Base-by-base conservation (phyloP, 805 yeast species). In the Sugiyamaella qingdaonensis region DNA sequence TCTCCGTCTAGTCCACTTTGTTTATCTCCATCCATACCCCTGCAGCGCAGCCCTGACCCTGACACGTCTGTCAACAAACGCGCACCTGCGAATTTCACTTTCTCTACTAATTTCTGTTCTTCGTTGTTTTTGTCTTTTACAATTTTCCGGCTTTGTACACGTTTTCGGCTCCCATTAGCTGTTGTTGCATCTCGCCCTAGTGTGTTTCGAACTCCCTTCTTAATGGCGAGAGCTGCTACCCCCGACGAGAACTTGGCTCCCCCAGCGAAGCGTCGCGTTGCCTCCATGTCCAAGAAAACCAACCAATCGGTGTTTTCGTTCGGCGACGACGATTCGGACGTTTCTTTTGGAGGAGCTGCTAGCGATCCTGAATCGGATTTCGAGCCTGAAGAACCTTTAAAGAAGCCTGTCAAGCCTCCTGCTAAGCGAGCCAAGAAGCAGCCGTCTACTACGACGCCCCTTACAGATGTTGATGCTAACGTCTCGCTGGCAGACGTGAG, bases 211-310 rank as follows among this genome's bases (percentile, higher is more conserved):
- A 14, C 24, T 14, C 24, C 43, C 11, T 14, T 16, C 43, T 39
- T 39, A 16, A 45, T 45, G 48, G 37, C 37, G 19, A 11, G 37
- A 45, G 35, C 19, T 16, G 36, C 16, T 11, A 18, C 24, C 33
- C 53, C 39, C 8, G 58, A 55, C 56, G 58, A 55, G 34, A 55
- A 55, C 54, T 48, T 46, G n/a, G 56, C 54, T 10, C 58, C 58
- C n/a, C 16, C 32, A 18, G 18, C 48, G 19, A 35, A 29, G 37
- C 43, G 43, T 39, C 43, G 43, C 24, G 24, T 39, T 14, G 21
- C 43, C 7, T 39, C 43, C 34, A 18, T 14, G 39, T 13, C 32
- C 16, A 41, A 27, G 47, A 37, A 31, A 46, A 14, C 34, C 31
- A 49, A 18, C 10, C 35, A 46, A 13, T 24, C 44, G 19, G 37